Percentiles rank a stretch among this genome's conserved stretches.
phyloP scores from a whole-genome alignment of 805 yeast genomes.

The Geotrichum ghanense region DNA sequence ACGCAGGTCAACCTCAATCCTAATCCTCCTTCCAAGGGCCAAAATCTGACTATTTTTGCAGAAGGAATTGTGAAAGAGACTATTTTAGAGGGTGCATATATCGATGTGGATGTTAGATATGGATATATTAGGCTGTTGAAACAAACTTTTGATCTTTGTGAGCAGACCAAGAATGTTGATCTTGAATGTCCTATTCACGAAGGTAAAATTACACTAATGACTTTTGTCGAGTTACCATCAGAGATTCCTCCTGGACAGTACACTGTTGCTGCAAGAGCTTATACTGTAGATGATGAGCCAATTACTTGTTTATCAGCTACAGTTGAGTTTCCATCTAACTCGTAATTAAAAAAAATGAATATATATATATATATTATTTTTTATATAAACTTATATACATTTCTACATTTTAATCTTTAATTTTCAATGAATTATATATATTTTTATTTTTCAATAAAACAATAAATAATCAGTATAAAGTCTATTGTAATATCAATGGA shows the following conservation, averaged over 20 bases:
- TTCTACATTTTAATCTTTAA: too few relatives aligned
- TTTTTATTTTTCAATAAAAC: too few relatives aligned
- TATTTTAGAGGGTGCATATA: constrained; percentile 79
- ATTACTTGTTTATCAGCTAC: constrained; percentile 64
- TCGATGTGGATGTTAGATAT: constrained; percentile 84
- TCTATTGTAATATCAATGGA: too few relatives aligned
- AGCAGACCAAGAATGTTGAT: constrained; percentile 72
- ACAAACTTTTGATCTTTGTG: constrained; percentile 90
- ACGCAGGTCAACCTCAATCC: constrained; percentile 54
- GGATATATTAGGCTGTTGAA: constrained; percentile 83
- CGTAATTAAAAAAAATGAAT: too few relatives aligned
- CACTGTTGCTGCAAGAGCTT: constrained; percentile 79
- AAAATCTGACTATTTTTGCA: constrained; percentile 69
- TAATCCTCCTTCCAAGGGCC: constrained; percentile 84
- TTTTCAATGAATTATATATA: too few relatives aligned
- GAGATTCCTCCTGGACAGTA: constrained; percentile 96
- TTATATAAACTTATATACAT: too few relatives aligned
- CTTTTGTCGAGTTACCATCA: constrained; percentile 71
- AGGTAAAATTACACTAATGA: constrained; percentile 57
- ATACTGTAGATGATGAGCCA: constrained; percentile 67
- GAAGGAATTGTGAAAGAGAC: constrained; percentile 45
- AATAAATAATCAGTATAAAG: too few relatives aligned
- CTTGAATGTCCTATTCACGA: constrained; percentile 69
- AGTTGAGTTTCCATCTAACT: constrained; percentile 31
- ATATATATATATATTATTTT: too few relatives aligned